Base-by-base conservation (phyloP, 208 protist species). In the Acanthamoeba healyi region DNA sequence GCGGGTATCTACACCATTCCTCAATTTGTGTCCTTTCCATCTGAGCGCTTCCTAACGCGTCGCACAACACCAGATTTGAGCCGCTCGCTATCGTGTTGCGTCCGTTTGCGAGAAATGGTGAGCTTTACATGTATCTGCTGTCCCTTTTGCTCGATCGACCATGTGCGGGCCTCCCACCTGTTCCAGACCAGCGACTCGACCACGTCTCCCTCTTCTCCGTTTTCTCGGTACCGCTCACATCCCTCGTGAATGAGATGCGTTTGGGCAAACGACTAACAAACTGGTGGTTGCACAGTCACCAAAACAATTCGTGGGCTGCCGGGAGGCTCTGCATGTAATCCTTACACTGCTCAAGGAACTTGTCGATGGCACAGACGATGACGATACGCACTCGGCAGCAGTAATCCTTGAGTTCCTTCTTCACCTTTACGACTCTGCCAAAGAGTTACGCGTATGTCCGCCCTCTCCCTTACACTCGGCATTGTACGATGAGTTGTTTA, bases 391-490 rank as follows among this genome's bases (percentile, higher is more conserved):
- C 65, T 2, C 29, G 65, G 32, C 65, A 29, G 5, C 65, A 29
- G 65, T 74, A 2, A 29, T 74, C 12, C 29, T 74, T 17, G 65
- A 74, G 17, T 74, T 74, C 24, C 24, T 74, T 2, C n/a, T 74
- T 10, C 65, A 74, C 65, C 65, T 74, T 9, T 74, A 40, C 29
- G 65, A 74, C 65, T 74, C 65, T 4, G n/a, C 65, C 34, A 74
- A 74, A 29, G n/a, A 29, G n/a, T 29, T 74, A 38, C 65, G 65
- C 7, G 65, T 74, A 38, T 24, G 61, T 70, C 61, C 15, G 49
- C 49, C 49, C 15, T 15, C 49, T 54, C 49, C 22, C 3, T 61
- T 5, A 61, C 65, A 61, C 54, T 5, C 54, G 54, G 5, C 24
- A 61, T 4, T 61, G 10, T 26, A 5, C 54, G 54, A 4, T 49